phyloP scores from a whole-genome alignment of 345 rosid species.

The Excoecaria agallocha region DNA sequence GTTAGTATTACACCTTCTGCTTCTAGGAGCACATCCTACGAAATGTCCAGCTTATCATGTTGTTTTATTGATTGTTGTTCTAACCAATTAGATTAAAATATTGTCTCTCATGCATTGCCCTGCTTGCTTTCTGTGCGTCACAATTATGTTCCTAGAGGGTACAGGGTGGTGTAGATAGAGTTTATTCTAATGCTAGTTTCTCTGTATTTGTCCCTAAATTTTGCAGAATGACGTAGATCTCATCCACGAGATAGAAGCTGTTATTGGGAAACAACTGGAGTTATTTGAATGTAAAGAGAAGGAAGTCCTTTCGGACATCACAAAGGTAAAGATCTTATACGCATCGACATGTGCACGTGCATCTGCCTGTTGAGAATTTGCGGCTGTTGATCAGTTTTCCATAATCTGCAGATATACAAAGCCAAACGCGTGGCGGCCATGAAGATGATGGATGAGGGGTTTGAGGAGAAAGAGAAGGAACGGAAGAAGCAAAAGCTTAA shows the following conservation, averaged over 20 bases:
- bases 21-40: too few species aligned
- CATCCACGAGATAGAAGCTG: constrained; percentile 74
- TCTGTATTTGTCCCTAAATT: background rate
- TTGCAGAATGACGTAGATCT: constrained; percentile 76
- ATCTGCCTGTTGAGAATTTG: too few species aligned
- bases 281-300: constrained; percentile 64
- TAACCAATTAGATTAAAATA: too few species aligned
- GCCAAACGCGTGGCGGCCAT: constrained; percentile 81
- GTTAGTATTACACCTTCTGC: too few species aligned
- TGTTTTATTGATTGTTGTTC: too few species aligned
- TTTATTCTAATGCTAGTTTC: background rate
- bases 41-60: too few species aligned
- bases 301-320: constrained; percentile 69
- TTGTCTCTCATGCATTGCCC: background rate
- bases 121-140: background rate
- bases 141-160: too few species aligned
- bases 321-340: constrained; percentile 40
- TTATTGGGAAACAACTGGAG: constrained; percentile 61
- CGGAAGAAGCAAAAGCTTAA: constrained; percentile 65
- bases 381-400: background rate
- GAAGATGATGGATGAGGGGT: constrained; percentile 90
- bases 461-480: constrained; percentile 73
- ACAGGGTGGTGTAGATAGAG: background rate
- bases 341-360: background rate
- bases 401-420: constrained; percentile 61